Evolutionary conservation across 1,284 basidiomycete species (phyloP), one percentile per base, ranked within the genome.

Genomic region (Tilletia horrida): DNA sequence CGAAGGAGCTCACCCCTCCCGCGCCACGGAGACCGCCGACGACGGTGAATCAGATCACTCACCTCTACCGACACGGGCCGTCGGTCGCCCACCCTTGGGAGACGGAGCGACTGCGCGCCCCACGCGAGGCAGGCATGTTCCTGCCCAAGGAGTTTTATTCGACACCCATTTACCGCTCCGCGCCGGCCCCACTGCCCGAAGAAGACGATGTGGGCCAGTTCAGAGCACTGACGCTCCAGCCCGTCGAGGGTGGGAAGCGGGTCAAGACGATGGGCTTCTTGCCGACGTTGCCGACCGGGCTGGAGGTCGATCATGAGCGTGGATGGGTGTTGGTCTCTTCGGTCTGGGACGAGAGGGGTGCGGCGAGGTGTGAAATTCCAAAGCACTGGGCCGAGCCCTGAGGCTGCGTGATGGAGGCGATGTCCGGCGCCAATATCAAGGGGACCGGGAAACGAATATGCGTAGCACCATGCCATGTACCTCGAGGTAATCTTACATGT

Each of bases 281-380:
- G 61, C 75, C 75, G 2, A 70, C 70, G 2, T 63, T 72, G 1
- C 71, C 73, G 7, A 75, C 75, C 0, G 73, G 71, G 8, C 23
- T 76, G 64, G 75, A 73, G n/a, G 61, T 76, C 18, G 71, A 75
- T 25, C 61, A 68, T 25, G 50, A 67, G 40, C 63, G 63, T 43
- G 69, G 70, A 64, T 50, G 70, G 63, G 48, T 76, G 35, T 68
- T 67, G 40, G 69, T 76, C 3, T 61, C 72, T 27, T 73, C 73
- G 2, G 75, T 73, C 25, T 76, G 73, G 55, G 75, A 76, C 35
- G 75, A 76, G 62, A 55, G 75, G 1, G 75, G 71, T 27, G 61
- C 74, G 21, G 75, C 75, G 18, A 62, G 67, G 25, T 76, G 75
- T 40, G 23, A 62, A 1, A 55, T 75, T 13, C 75, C 75, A 2